Evolutionary conservation across 139 green algal species (phyloP), one percentile per base, ranked within the genome.

Genomic region (Closterium sp.): DNA sequence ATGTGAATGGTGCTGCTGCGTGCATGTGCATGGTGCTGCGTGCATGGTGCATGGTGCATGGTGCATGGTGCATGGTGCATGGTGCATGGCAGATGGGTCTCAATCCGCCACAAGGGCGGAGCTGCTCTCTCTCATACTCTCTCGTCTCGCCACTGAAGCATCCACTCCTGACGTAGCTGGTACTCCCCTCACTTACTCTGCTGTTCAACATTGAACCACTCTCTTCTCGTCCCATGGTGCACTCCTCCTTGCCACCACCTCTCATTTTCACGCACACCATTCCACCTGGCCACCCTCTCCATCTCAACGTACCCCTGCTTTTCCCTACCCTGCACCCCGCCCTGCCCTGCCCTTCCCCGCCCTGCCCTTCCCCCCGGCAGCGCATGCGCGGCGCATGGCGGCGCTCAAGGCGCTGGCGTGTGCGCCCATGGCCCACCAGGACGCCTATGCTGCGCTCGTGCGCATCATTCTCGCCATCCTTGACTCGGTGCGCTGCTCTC

Each of bases 61-160:
- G n/a, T n/a, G n/a, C n/a, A n/a, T n/a, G n/a, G n/a, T 62, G 42
- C 42, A 70, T 79, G 62, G 17, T 79, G 62, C 62, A 27, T 79
- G 62, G 62, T 24, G 62, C 38, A 79, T 79, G 62, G 62, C 62
- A 79, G 62, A 79, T 79, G 62, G 62, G 19, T 22, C 62, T 27
- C 62, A 79, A 79, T 13, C 62, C 0, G 62, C 62, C 62, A 79
- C 62, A 24, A 5, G 62, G 19, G 62, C 62, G 5, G 62, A 79
- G 62, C 62, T 79, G 17, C 19, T 93, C 17, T 73, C 85, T 28
- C 29, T 42, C 45, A 90, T 93, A 24, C 90, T 93, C 42, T 70
- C 85, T n/a, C 90, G 90, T 7, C 90, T 93, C 10, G 85, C 70
- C 90, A 90, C 85, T 31, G 90, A 93, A 90, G 90, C 90, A 17